phyloP scores from a whole-genome alignment of 345 rosid genomes.

The Alliaria petiolata region DNA sequence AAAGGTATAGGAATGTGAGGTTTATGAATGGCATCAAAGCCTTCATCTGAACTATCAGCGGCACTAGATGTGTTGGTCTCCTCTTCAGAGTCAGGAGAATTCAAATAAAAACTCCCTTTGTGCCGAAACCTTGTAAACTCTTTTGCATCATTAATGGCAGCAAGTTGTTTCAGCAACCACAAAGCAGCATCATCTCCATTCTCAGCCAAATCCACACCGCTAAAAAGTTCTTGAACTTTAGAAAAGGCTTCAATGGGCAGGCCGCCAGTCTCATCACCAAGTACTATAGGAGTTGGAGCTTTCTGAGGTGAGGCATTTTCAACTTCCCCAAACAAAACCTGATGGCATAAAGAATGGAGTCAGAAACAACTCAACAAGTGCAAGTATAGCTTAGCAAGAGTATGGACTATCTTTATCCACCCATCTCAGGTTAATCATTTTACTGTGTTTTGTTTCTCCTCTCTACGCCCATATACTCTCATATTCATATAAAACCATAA shows the following conservation, averaged over 20 bases:
- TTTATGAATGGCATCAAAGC: conserved; percentile 51
- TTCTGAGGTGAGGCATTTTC: conserved; percentile 64
- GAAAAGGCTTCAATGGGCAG: conserved; percentile 98
- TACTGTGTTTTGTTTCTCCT: neutral
- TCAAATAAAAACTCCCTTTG: conserved; percentile 54
- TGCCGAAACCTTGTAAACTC: conserved; percentile 71
- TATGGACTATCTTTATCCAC: neutral
- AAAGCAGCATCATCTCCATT: conserved; percentile 83
- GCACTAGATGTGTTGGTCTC: conserved; percentile 85
- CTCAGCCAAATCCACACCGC: conserved; percentile 83
- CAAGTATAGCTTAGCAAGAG: neutral
- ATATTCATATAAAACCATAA: neutral
- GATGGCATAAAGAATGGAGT: conserved; percentile 27
- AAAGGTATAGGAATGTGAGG: conserved; percentile 36
- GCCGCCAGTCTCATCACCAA: conserved; percentile 96
- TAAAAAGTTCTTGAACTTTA: conserved; percentile 93
- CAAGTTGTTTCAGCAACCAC: conserved; percentile 93
- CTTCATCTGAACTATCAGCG: conserved; percentile 97
- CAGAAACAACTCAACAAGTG: conserved; percentile 9
- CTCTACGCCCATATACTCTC: conserved; percentile 6
- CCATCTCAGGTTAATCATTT: neutral
- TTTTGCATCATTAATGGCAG: conserved; percentile 75
- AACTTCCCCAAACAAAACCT: conserved; percentile 95
- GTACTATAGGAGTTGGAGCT: conserved; percentile 61
- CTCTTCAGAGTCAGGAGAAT: conserved; percentile 90